These are phyloP conservation scores for Glebionis coronaria DNA, from an alignment of 129 eudicot species.

Conservation along the genomic window DNA sequence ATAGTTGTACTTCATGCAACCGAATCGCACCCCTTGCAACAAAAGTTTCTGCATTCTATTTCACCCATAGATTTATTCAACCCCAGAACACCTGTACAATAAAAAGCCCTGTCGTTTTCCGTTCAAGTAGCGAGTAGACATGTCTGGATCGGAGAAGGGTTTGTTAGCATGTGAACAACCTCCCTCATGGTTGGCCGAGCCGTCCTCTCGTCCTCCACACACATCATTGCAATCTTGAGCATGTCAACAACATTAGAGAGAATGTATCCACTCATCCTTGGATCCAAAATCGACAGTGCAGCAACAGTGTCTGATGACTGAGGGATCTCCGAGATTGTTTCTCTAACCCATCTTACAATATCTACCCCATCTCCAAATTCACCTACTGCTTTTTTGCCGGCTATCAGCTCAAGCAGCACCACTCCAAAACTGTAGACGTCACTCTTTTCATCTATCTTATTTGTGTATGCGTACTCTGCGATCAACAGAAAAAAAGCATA, in stretches of 20 bases:
- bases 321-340: constrained; percentile 53
- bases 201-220: constrained; percentile 85
- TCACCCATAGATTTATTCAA: constrained; percentile 21
- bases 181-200: constrained; percentile 89
- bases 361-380: constrained; percentile 93
- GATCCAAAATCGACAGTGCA: constrained; percentile 67
- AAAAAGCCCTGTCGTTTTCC: neutral
- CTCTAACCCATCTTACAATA: constrained; percentile 79
- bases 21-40: no score
- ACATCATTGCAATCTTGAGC: constrained; percentile 88
- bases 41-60: constrained; percentile 5
- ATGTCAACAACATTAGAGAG: constrained; percentile 49
- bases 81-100: constrained; percentile 25
- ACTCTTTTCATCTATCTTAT: constrained; percentile 79
- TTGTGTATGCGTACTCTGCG: constrained; percentile 87
- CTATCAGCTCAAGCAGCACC: constrained; percentile 78
- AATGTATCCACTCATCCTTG: constrained; percentile 61
- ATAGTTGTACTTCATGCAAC: neutral
- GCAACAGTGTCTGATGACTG: constrained; percentile 62
- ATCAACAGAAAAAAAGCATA: neutral
- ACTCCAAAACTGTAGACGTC: constrained; percentile 98
- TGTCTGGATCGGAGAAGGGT: constrained; percentile 32
- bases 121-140: constrained; percentile 5
- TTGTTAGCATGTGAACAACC: constrained; percentile 84
- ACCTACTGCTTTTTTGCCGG: constrained; percentile 82